A percentile compares a stretch with the other conserved stretches of the same genome.
These are phyloP conservation scores for Rhodotorula sp. DNA, from an alignment of 1,284 basidiomycete genomes.

Conservation along the genomic window DNA sequence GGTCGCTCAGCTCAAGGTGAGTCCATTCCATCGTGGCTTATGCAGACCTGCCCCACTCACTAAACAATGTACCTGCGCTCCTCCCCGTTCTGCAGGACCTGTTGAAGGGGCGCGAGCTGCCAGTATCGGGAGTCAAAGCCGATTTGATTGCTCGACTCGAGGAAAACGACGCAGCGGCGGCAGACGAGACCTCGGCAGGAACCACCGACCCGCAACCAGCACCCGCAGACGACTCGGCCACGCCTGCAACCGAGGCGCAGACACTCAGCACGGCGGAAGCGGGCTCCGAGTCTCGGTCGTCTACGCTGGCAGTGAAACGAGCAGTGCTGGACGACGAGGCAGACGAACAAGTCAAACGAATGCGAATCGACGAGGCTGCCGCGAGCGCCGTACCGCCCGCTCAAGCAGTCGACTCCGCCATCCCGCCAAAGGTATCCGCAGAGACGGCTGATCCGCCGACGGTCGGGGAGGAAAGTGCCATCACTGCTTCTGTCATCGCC, in stretches of 20 bases:
- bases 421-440: neutral
- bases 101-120: slow-evolving; percentile 26
- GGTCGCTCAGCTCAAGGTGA: slow-evolving; percentile 37
- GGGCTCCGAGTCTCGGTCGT: neutral
- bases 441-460: neutral
- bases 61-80: too few relatives aligned
- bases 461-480: neutral
- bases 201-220: neutral
- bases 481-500: neutral
- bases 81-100: slow-evolving; percentile 27
- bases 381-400: neutral
- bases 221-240: neutral
- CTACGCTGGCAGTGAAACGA: slow-evolving; percentile 1
- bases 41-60: neutral
- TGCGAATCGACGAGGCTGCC: slow-evolving; percentile 5
- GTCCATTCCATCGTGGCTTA: neutral
- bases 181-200: neutral
- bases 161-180: slow-evolving; percentile 3
- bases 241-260: neutral
- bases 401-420: neutral
- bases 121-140: slow-evolving; percentile 39
- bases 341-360: slow-evolving; percentile 21
- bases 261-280: neutral
- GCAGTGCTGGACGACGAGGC: slow-evolving; percentile 2
- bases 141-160: slow-evolving; percentile 36